Percentiles rank a stretch among this genome's conserved stretches.
These are phyloP conservation scores for Eremochloa ophiuroides DNA, from an alignment of 176 grass and related monocot genomes.

Conservation along the genomic window DNA sequence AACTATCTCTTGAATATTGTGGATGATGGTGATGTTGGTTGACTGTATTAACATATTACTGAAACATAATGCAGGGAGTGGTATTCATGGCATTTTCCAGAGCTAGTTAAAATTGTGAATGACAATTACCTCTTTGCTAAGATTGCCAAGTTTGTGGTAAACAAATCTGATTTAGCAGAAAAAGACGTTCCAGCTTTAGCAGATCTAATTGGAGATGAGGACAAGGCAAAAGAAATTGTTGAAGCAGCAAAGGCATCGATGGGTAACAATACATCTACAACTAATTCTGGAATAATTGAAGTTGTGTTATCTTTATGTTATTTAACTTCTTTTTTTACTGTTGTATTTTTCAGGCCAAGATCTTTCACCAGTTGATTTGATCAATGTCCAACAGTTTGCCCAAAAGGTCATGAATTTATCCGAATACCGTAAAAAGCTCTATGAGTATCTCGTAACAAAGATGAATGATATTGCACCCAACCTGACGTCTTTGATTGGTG, in stretches of 20 bases:
- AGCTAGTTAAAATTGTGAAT: constrained; percentile 74
- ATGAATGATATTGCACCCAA: constrained; percentile 98
- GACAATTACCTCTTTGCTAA: constrained; percentile 87
- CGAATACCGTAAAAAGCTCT: constrained; percentile 87
- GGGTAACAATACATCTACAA: constrained; percentile 38
- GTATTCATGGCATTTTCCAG: constrained; percentile 87
- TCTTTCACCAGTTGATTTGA: constrained; percentile 82
- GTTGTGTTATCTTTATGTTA: not conserved
- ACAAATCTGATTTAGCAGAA: constrained; percentile 72
- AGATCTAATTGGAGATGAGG: constrained; percentile 74
- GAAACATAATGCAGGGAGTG: constrained; percentile 57
- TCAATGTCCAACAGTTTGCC: constrained; percentile 87
- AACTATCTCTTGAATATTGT: not conserved
- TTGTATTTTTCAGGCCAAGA: constrained; percentile 91
- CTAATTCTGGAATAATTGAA: not conserved
- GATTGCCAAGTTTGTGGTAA: constrained; percentile 60
- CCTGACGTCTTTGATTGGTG: constrained; percentile 80
- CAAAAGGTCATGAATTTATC: constrained; percentile 87
- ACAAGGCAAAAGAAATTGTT: constrained; percentile 92
- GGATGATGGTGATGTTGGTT: not conserved
- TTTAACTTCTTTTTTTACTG: not conserved
- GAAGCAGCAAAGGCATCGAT: constrained; percentile 93
- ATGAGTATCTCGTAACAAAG: constrained; percentile 98
- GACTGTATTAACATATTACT: not conserved
- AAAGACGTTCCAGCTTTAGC: constrained; percentile 51